Conservation (phyloP, 1,284 basidiomycete genomes). For the Ganoderma resinaceum region DNA sequence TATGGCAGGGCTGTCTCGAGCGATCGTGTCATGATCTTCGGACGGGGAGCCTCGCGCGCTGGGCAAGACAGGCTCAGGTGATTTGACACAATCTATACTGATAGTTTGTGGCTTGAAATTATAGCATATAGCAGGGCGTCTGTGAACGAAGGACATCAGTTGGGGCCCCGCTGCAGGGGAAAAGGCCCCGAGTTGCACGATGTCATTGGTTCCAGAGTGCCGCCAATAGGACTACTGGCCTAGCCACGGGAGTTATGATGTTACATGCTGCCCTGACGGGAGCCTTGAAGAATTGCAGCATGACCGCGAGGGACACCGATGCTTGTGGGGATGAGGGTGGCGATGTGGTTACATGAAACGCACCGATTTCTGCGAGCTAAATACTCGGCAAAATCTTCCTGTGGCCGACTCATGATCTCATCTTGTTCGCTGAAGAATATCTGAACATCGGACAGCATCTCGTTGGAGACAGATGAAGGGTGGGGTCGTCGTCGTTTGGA, state of each 20-base stretch:
- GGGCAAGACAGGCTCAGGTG: background rate
- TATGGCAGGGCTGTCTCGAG: background rate
- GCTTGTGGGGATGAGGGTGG: background rate
- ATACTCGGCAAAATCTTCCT: constrained; percentile 51
- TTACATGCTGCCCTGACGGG: background rate
- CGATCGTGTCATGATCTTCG: background rate
- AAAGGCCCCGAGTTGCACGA: background rate
- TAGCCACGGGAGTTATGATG: background rate
- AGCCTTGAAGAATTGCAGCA: background rate
- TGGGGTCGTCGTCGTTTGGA: constrained; percentile 15
- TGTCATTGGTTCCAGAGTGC: background rate
- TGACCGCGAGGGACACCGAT: background rate
- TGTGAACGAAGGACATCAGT: background rate
- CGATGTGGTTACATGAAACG: background rate
- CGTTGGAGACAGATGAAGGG: background rate
- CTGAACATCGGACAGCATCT: constrained; percentile 36
- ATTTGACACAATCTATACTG: background rate
- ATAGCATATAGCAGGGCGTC: background rate
- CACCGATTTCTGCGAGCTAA: constrained; percentile 32
- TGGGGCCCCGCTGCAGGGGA: background rate
- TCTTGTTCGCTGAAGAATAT: constrained; percentile 62
- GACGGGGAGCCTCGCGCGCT: background rate
- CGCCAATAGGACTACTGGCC: background rate
- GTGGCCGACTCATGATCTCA: constrained; percentile 57
- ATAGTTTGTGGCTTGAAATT: background rate